Evolutionary conservation across 108 stramenopile species (phyloP).

Genomic region (Skeletonema marinoi): DNA sequence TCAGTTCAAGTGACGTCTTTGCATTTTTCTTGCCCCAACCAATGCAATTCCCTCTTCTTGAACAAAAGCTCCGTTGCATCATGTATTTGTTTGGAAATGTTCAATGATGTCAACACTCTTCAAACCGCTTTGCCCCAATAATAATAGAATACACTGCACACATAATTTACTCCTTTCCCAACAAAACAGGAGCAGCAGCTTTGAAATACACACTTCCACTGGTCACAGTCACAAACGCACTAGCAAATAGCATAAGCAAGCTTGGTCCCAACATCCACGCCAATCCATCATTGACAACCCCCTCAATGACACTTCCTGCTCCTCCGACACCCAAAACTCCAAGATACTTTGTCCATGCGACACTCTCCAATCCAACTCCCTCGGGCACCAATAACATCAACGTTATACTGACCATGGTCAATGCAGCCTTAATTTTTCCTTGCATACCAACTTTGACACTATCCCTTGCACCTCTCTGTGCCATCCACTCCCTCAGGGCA

Average conservation of each 20-base stretch:
- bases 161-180: constrained; percentile 48
- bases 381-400: constrained; percentile 63
- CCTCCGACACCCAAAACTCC: constrained; percentile 25
- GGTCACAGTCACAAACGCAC: constrained; percentile 80
- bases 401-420: constrained; percentile 80
- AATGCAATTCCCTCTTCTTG: too few species aligned
- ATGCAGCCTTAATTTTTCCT: constrained; percentile 88
- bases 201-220: constrained; percentile 86
- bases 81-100: background rate
- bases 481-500: constrained; percentile 97
- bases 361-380: constrained; percentile 30
- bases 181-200: constrained; percentile 70
- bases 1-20: too few species aligned
- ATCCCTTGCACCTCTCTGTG: constrained; percentile 73
- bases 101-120: background rate
- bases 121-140: background rate
- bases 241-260: constrained; percentile 63
- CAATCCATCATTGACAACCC: constrained; percentile 15
- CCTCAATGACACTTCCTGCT: constrained; percentile 9
- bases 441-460: constrained; percentile 87
- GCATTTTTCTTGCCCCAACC: too few species aligned
- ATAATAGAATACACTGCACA: background rate
- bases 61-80: background rate
- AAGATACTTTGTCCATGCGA: constrained; percentile 21
- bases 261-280: constrained; percentile 41